Conservation (phyloP, 1,284 basidiomycete species). For the Apiotrichum laibachii region DNA sequence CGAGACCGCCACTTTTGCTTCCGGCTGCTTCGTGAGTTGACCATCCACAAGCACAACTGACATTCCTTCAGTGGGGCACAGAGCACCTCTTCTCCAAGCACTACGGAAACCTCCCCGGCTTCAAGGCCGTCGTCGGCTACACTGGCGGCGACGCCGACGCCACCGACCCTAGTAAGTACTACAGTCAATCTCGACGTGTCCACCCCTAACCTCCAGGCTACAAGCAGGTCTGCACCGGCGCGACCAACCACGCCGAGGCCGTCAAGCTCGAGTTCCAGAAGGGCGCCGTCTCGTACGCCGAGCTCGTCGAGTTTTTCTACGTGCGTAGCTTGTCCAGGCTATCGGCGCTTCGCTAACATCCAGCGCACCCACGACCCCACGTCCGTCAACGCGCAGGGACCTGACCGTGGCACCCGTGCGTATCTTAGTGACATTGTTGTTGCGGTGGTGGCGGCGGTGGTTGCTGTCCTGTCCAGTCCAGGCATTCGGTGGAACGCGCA, state of each 20-base stretch:
- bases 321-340: neutral
- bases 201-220: slow-evolving; percentile 55
- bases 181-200: too few relatives aligned
- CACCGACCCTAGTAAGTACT: slow-evolving; percentile 25
- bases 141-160: slow-evolving; percentile 67
- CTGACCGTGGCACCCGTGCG: slow-evolving; percentile 72
- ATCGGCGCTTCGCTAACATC: neutral
- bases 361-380: slow-evolving; percentile 88
- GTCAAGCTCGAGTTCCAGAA: slow-evolving; percentile 83
- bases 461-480: too few relatives aligned
- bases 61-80: slow-evolving; percentile 64
- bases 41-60: neutral
- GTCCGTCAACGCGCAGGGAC: slow-evolving; percentile 72
- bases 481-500: too few relatives aligned
- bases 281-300: slow-evolving; percentile 68
- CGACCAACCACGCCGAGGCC: slow-evolving; percentile 87
- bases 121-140: slow-evolving; percentile 74
- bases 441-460: too few relatives aligned
- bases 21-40: slow-evolving; percentile 60
- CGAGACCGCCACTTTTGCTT: slow-evolving; percentile 74
- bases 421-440: slow-evolving; percentile 21
- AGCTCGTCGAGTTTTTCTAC: slow-evolving; percentile 91
- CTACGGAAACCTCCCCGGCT: slow-evolving; percentile 57
- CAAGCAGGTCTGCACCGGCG: slow-evolving; percentile 71
- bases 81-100: slow-evolving; percentile 83